Percentiles rank a stretch among this genome's conserved stretches.
Evolutionary conservation across 1,284 basidiomycete genomes (phyloP).

Genomic region (Cryptococcus sp.): DNA sequence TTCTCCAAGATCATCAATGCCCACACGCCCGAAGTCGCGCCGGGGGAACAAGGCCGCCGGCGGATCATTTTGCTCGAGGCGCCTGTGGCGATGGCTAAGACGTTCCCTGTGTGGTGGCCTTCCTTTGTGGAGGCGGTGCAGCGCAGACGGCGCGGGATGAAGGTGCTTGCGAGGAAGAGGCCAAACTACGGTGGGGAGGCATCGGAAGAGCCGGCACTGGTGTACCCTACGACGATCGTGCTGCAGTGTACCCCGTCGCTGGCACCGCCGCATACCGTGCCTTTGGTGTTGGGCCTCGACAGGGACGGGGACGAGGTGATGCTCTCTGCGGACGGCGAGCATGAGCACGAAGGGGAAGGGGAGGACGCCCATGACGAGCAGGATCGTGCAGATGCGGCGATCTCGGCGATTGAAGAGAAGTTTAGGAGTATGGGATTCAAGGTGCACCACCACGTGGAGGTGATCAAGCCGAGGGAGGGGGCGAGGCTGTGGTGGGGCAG

Average conservation of each 20-base stretch:
- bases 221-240: constrained; percentile 66
- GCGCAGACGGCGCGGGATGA: constrained; percentile 50
- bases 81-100: constrained; percentile 67
- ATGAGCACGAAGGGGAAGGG: not conserved
- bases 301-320: constrained; percentile 6
- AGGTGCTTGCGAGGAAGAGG: constrained; percentile 50
- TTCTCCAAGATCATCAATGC: constrained; percentile 37
- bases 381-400: constrained; percentile 9
- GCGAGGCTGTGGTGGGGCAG: constrained; percentile 40
- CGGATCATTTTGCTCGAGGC: constrained; percentile 81
- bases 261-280: constrained; percentile 50
- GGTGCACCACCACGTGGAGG: constrained; percentile 17
- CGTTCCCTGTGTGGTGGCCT: constrained; percentile 74
- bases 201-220: constrained; percentile 38
- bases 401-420: constrained; percentile 19
- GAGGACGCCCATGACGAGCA: constrained; percentile 5
- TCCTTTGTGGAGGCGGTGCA: constrained; percentile 70
- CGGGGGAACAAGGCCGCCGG: constrained; percentile 11
- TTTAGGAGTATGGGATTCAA: constrained; percentile 20
- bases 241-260: constrained; percentile 77
- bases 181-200: constrained; percentile 56
- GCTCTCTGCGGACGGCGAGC: not conserved
- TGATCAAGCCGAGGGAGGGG: constrained; percentile 16
- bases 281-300: not conserved
- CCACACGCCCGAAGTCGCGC: not conserved